Percentiles rank a stretch among this genome's conserved stretches.
phyloP scores from a whole-genome alignment of 495 filamentous ascomycete species.

The Aspergillus nidulans region DNA sequence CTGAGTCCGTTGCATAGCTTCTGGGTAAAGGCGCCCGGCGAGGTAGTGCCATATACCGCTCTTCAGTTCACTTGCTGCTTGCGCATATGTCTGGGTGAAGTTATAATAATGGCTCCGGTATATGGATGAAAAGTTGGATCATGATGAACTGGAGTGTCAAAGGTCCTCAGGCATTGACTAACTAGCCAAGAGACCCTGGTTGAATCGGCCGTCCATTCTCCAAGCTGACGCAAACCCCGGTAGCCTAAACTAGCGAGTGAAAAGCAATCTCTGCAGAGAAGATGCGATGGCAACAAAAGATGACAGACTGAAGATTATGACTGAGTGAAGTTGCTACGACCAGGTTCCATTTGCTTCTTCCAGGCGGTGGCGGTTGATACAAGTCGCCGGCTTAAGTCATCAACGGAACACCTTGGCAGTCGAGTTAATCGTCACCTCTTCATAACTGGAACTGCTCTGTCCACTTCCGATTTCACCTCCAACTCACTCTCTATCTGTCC shows the following conservation, averaged over 20 bases:
- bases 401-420: conserved; percentile 10
- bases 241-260: neutral
- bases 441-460: conserved; percentile 37
- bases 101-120: conserved; percentile 2
- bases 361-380: conserved; percentile 26
- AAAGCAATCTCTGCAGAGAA: conserved; percentile 3
- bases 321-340: conserved; percentile 20
- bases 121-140: conserved; percentile 7
- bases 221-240: conserved; percentile 12
- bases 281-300: neutral
- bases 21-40: conserved; percentile 1
- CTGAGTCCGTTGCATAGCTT: neutral
- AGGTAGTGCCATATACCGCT: conserved; percentile 14
- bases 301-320: neutral
- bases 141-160: neutral
- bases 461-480: conserved; percentile 21
- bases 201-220: neutral
- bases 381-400: conserved; percentile 40
- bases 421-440: conserved; percentile 39
- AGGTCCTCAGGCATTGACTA: conserved; percentile 27
- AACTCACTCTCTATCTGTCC: conserved; percentile 12
- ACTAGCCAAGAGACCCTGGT: neutral
- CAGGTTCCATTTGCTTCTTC: conserved; percentile 38
- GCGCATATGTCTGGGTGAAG: conserved; percentile 9
- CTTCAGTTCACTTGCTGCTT: neutral